phyloP scores from a whole-genome alignment of 345 rosid genomes.

The Gossypium anomalum region DNA sequence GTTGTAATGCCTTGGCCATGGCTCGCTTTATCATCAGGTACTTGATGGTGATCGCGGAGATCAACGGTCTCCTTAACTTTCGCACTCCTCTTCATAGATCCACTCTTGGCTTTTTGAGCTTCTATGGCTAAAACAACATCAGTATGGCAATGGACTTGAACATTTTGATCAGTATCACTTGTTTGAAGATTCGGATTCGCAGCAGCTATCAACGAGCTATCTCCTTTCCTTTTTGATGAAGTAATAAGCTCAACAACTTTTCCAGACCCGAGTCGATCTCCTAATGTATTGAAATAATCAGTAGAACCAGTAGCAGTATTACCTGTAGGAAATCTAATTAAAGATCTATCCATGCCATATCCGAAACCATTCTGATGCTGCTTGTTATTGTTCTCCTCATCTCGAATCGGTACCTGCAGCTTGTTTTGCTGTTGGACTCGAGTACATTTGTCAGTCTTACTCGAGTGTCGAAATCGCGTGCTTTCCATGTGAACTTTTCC shows the following conservation, averaged over 20 bases:
- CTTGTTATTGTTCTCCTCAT: conserved; percentile 14
- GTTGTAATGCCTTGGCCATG: conserved; percentile 22
- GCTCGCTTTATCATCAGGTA: conserved; percentile 11
- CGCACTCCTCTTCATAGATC: conserved; percentile 14
- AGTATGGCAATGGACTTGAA: conserved; percentile 28
- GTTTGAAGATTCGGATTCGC: conserved; percentile 19
- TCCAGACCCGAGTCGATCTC: conserved; percentile 19
- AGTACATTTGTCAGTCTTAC: conserved; percentile 18
- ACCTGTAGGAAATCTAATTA: conserved; percentile 12
- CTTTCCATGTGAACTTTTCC: conserved; percentile 20
- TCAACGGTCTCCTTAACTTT: conserved; percentile 25
- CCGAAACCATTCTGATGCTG: conserved; percentile 11
- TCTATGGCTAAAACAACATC: conserved; percentile 38
- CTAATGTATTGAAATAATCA: conserved; percentile 13
- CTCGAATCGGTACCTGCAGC: conserved; percentile 16
- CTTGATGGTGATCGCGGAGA: conserved; percentile 12
- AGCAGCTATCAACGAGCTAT: conserved; percentile 14
- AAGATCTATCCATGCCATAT: conserved; percentile 11
- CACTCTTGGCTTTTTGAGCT: conserved; percentile 30
- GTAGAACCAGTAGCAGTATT: conserved; percentile 15
- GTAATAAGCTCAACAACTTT: conserved; percentile 20
- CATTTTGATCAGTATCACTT: conserved; percentile 15
- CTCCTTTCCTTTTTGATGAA: conserved; percentile 21
- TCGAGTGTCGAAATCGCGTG: conserved; percentile 16
- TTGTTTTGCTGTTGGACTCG: conserved; percentile 15